These are phyloP conservation scores for Ascochyta koolunga DNA, from an alignment of 2,329 filamentous ascomycete species.

Conservation along the genomic window DNA sequence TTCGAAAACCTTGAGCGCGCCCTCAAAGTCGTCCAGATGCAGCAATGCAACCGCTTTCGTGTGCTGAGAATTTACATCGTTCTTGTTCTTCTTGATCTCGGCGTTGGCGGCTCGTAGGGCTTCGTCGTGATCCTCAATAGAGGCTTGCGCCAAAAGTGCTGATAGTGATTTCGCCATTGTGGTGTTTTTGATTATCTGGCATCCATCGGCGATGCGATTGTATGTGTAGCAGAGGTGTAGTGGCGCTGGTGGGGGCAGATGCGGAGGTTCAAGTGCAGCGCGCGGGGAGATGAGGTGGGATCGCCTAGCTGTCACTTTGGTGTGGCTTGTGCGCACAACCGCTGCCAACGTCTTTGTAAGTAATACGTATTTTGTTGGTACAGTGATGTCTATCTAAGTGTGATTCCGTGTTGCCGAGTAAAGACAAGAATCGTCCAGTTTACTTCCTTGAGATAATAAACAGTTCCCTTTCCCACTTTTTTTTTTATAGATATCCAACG, in stretches of 20 bases:
- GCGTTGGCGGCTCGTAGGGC: constrained; percentile 69
- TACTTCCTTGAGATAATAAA: neutral
- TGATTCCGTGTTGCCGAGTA: neutral
- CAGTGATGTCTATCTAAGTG: neutral
- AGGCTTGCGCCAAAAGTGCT: constrained; percentile 62
- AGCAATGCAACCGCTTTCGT: constrained; percentile 76
- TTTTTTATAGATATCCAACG: constrained; percentile 19
- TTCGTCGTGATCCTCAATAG: constrained; percentile 75
- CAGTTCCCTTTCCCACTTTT: neutral
- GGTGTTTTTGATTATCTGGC: constrained; percentile 19
- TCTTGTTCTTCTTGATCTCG: constrained; percentile 63
- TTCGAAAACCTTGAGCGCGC: constrained; percentile 72
- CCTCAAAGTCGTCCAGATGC: constrained; percentile 81
- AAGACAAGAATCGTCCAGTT: neutral
- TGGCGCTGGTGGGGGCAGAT: constrained; percentile 22
- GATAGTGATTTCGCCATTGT: constrained; percentile 57
- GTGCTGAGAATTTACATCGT: constrained; percentile 66
- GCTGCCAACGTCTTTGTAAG: neutral
- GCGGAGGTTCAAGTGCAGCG: constrained; percentile 33
- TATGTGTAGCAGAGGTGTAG: neutral
- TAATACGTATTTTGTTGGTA: neutral
- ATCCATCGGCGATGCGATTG: constrained; percentile 30
- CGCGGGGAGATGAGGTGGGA: constrained; percentile 40
- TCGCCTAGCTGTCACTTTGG: constrained; percentile 31
- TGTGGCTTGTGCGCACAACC: constrained; percentile 17